A percentile compares a stretch with the other conserved stretches of the same genome.
These are phyloP conservation scores for Aegle marmelos DNA, from an alignment of 345 rosid genomes.

Conservation along the genomic window DNA sequence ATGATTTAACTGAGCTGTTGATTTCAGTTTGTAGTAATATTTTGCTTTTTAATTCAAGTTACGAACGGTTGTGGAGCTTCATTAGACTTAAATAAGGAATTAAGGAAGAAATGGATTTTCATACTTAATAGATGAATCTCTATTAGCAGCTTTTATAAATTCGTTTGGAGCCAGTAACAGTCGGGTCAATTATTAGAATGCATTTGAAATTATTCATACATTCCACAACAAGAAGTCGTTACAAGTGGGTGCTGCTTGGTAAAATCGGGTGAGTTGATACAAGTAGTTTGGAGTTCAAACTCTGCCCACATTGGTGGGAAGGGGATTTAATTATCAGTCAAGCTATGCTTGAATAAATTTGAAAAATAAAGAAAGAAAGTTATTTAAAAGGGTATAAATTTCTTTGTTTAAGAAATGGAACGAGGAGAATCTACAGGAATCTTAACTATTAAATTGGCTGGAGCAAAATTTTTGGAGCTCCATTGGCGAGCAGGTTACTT, in stretches of 20 bases:
- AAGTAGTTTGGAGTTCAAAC: not conserved
- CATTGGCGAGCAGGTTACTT: not conserved
- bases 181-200: not conserved
- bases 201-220: not conserved
- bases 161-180: not conserved
- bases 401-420: not conserved
- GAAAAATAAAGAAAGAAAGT: not conserved
- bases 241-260: not conserved
- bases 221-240: not conserved
- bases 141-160: not conserved
- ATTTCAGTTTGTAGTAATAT: not conserved
- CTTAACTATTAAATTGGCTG: not conserved
- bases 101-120: not conserved
- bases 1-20: not conserved
- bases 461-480: not conserved
- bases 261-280: not conserved
- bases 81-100: not conserved
- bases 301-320: not conserved
- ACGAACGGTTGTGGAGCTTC: not conserved
- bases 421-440: not conserved
- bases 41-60: not conserved
- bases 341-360: not conserved
- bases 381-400: not conserved
- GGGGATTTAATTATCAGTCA: not conserved
- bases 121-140: not conserved